Base-by-base conservation (phyloP, 768 basidiomycete species). In the Mycena epipterygia region DNA sequence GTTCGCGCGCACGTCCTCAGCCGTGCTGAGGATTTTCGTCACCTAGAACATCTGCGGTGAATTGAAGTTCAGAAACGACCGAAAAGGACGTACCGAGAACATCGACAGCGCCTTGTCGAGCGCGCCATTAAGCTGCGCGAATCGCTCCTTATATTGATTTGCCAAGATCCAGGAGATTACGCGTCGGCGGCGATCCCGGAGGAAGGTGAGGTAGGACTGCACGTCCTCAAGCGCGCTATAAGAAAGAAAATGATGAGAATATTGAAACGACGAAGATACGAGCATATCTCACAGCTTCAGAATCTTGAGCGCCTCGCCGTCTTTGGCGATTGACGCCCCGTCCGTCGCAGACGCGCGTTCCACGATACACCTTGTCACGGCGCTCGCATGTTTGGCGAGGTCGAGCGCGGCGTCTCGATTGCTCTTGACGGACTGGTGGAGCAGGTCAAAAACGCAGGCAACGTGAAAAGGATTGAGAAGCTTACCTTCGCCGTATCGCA, bases 401-500 rank as follows among this genome's bases (percentile, higher is more conserved):
- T 42, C 57, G 13, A 29, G 39, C 6, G 57, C 39, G 9, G 37
- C 57, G 0, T 41, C 57, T 5, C 29, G 23, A 13, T 59, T 59
- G 57, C 57, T 21, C 32, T 44, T 27, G 25, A 49, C 48, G 13
- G 8, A 49, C 48, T 49, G 25, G 3, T 11, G 16, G 12, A 11
- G 21, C 7, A 5, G 23, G 44, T 46, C 44, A 46, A n/a, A 46
- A n/a, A 23, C 21, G 23, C 2, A 13, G n/a, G 17, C 14, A 25
- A 46, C 37, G 8, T 16, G 37, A 16, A 8, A 16, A 8, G 37
- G 37, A 39, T 8, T 39, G 37, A n/a, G n/a, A n/a, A 16, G 37
- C 37, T 8, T 23, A 44, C 57, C 42, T 59, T 59, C 41, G 17
- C 57, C 29, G n/a, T 41, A 14, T 59, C 57, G 29, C 57, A 59